These are phyloP conservation scores for Chrysoporthe austroafricana DNA, from an alignment of 2,329 filamentous ascomycete genomes.

Conservation along the genomic window DNA sequence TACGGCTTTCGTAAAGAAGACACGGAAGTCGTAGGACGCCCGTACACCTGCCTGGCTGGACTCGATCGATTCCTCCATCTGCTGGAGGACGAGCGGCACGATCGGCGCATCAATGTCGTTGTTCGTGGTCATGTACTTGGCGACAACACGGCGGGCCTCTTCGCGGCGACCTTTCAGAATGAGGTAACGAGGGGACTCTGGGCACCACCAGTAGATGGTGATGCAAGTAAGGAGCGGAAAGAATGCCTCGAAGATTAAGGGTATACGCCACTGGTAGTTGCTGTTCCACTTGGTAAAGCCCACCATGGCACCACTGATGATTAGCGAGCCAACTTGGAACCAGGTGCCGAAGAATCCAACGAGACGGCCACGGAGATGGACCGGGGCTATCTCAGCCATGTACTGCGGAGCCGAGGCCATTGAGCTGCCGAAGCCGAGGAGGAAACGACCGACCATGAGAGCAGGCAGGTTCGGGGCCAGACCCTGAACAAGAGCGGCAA, in stretches of 20 bases:
- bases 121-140: slow-evolving; percentile 47
- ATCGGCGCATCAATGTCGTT: slow-evolving; percentile 45
- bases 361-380: slow-evolving; percentile 45
- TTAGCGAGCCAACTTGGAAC: slow-evolving; percentile 49
- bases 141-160: slow-evolving; percentile 40
- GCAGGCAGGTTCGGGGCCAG: slow-evolving; percentile 44
- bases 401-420: slow-evolving; percentile 37
- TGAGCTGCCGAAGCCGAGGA: slow-evolving; percentile 41
- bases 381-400: slow-evolving; percentile 36
- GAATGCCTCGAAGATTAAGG: slow-evolving; percentile 50
- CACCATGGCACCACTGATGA: slow-evolving; percentile 48
- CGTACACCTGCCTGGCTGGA: slow-evolving; percentile 41
- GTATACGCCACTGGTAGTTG: slow-evolving; percentile 43
- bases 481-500: slow-evolving; percentile 53
- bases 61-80: slow-evolving; percentile 50
- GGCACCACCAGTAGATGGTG: slow-evolving; percentile 45
- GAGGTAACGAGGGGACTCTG: slow-evolving; percentile 41
- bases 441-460: slow-evolving; percentile 40
- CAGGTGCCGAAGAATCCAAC: slow-evolving; percentile 53
- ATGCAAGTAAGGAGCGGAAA: slow-evolving; percentile 51
- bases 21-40: slow-evolving; percentile 49
- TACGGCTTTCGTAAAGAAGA: slow-evolving; percentile 49
- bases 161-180: slow-evolving; percentile 40
- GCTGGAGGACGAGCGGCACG: slow-evolving; percentile 44
- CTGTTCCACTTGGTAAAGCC: slow-evolving; percentile 43